Evolutionary conservation across 371 early-diverging fungal genomes (phyloP).

Genomic region (Parasitella parasitica): DNA sequence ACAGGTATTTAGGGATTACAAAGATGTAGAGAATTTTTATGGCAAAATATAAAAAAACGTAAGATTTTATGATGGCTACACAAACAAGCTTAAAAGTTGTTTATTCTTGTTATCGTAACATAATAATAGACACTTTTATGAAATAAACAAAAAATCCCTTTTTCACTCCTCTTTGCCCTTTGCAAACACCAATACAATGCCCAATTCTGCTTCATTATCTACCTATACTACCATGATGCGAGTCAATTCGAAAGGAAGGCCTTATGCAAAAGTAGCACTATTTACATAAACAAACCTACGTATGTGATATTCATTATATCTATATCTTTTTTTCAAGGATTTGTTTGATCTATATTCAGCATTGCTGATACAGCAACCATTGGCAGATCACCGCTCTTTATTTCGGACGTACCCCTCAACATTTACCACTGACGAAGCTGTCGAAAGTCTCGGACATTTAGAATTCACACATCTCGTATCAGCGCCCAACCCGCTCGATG

Average conservation of each 20-base stretch:
- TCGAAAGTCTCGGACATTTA: conserved; percentile 44
- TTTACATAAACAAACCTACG: neutral
- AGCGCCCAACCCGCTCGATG: conserved; percentile 52
- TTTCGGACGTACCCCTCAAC: conserved; percentile 56
- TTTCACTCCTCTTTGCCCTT: neutral
- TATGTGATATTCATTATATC: neutral
- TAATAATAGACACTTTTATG: neutral
- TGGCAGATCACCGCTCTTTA: conserved; percentile 45
- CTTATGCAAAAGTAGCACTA: conserved; percentile 26
- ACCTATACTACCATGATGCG: conserved; percentile 30
- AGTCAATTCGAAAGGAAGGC: conserved; percentile 26
- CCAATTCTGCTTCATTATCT: conserved; percentile 6
- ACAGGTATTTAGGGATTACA: conserved; percentile 26
- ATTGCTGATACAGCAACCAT: conserved; percentile 37
- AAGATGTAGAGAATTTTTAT: conserved; percentile 22
- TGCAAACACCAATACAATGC: neutral
- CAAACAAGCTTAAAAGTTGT: neutral
- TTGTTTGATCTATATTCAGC: conserved; percentile 41
- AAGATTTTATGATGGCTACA: neutral
- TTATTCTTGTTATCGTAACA: neutral
- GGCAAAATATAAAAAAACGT: neutral
- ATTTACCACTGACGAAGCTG: conserved; percentile 61
- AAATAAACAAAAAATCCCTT: neutral
- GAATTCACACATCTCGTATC: conserved; percentile 56
- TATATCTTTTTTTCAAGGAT: conserved; percentile 28